These are phyloP conservation scores for Ambrosia artemisiifolia DNA, from an alignment of 129 eudicot species.

Conservation along the genomic window DNA sequence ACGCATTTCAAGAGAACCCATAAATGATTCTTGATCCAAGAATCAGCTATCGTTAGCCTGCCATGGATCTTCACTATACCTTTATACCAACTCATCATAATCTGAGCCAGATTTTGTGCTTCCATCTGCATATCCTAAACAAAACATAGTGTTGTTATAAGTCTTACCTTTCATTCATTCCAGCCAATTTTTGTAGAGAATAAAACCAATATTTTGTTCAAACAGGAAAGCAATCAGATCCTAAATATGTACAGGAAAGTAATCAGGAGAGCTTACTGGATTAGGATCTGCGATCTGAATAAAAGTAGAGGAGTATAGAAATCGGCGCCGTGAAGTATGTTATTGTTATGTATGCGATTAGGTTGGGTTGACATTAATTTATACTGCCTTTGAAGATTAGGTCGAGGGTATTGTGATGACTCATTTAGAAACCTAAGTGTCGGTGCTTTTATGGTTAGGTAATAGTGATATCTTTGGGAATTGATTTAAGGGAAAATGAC, in stretches of 20 bases:
- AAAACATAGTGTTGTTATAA: not conserved
- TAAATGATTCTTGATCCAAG: constrained; percentile 3
- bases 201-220: not conserved
- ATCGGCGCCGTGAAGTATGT: too few species aligned
- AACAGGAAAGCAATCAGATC: not conserved
- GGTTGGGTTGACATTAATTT: too few species aligned
- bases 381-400: too few species aligned
- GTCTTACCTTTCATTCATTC: constrained; percentile 3
- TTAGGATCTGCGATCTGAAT: constrained; percentile 7
- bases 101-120: not conserved
- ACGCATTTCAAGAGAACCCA: constrained; percentile 35
- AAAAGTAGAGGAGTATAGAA: too few species aligned
- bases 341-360: too few species aligned
- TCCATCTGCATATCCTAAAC: constrained; percentile 11
- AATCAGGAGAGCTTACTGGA: constrained; percentile 12
- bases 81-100: not conserved
- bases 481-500: too few species aligned
- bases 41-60: not conserved
- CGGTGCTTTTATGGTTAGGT: too few species aligned
- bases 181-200: not conserved
- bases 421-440: too few species aligned
- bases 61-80: not conserved
- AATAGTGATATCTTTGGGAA: too few species aligned
- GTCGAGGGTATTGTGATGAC: too few species aligned
- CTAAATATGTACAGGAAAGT: not conserved